These are phyloP conservation scores for Circinella umbellata DNA, from an alignment of 371 early-diverging fungal genomes.

Conservation along the genomic window DNA sequence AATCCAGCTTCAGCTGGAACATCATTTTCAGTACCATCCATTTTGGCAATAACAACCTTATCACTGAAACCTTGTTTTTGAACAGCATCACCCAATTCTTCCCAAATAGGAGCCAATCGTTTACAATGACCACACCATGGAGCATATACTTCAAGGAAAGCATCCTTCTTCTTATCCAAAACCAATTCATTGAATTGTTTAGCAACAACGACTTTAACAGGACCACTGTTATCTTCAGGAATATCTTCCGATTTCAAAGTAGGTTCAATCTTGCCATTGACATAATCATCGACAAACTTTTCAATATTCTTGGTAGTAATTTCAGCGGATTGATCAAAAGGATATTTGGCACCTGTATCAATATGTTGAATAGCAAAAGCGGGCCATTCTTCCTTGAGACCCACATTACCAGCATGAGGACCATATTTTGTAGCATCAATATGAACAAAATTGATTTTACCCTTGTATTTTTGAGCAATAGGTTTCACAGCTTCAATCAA, in stretches of 20 bases:
- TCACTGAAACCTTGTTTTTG: slow-evolving; percentile 37
- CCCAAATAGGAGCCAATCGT: slow-evolving; percentile 84
- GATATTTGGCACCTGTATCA: slow-evolving; percentile 76
- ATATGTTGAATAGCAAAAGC: slow-evolving; percentile 89
- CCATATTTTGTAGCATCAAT: slow-evolving; percentile 87
- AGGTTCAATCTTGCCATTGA: slow-evolving; percentile 75
- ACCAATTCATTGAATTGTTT: slow-evolving; percentile 80
- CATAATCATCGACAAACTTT: slow-evolving; percentile 69
- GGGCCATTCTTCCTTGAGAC: slow-evolving; percentile 88
- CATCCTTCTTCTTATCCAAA: slow-evolving; percentile 88
- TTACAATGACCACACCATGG: slow-evolving; percentile 97
- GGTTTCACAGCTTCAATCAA: slow-evolving; percentile 61
- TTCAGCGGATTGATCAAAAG: slow-evolving; percentile 72
- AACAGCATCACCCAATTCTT: slow-evolving; percentile 65
- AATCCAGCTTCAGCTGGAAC: slow-evolving; percentile 78
- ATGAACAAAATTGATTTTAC: slow-evolving; percentile 85
- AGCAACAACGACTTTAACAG: slow-evolving; percentile 90
- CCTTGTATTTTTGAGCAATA: slow-evolving; percentile 87
- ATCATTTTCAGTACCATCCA: slow-evolving; percentile 96
- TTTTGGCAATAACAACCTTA: slow-evolving; percentile 87
- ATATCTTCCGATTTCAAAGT: slow-evolving; percentile 83
- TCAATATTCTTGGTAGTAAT: slow-evolving; percentile 63
- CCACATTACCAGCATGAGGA: slow-evolving; percentile 83
- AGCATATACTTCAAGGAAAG: slow-evolving; percentile 93
- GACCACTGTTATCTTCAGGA: slow-evolving; percentile 85